A percentile compares a stretch with the other conserved stretches of the same genome.
Evolutionary conservation across 768 basidiomycete species (phyloP).

Genomic region (Mycena maculata): DNA sequence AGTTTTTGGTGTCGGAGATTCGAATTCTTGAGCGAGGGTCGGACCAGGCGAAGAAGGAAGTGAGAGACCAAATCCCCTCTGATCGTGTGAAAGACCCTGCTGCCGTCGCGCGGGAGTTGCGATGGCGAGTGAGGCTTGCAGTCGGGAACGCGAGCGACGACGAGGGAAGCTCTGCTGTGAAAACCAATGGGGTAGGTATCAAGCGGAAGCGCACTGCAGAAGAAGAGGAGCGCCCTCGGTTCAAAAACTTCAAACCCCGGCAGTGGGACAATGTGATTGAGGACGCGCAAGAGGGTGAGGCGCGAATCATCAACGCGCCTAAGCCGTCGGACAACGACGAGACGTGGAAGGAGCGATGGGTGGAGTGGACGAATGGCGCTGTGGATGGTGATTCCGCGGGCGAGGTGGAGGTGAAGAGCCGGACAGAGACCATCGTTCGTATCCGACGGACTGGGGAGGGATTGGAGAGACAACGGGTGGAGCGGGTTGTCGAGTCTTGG

Average conservation of each 20-base stretch:
- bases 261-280: conserved; percentile 69
- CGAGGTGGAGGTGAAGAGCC: conserved; percentile 56
- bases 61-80: conserved; percentile 81
- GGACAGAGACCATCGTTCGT: conserved; percentile 64
- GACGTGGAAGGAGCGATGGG: conserved; percentile 61
- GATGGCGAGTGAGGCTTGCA: conserved; percentile 81
- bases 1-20: conserved; percentile 84
- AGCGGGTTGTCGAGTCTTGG: conserved; percentile 77
- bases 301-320: conserved; percentile 49
- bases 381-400: conserved; percentile 49
- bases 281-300: conserved; percentile 55
- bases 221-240: conserved; percentile 46
- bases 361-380: conserved; percentile 42
- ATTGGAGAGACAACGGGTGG: conserved; percentile 78
- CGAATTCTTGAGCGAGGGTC: conserved; percentile 76
- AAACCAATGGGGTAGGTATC: conserved; percentile 45
- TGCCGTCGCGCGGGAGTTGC: conserved; percentile 83
- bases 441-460: conserved; percentile 66
- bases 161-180: conserved; percentile 54
- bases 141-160: conserved; percentile 76
- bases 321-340: conserved; percentile 52
- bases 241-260: conserved; percentile 77
- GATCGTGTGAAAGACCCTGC: conserved; percentile 88
- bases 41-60: conserved; percentile 79
- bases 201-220: conserved; percentile 60